Evolutionary conservation across 2,329 filamentous ascomycete species (phyloP), one percentile per base, ranked within the genome.

Genomic region (Penicillium nordicum): DNA sequence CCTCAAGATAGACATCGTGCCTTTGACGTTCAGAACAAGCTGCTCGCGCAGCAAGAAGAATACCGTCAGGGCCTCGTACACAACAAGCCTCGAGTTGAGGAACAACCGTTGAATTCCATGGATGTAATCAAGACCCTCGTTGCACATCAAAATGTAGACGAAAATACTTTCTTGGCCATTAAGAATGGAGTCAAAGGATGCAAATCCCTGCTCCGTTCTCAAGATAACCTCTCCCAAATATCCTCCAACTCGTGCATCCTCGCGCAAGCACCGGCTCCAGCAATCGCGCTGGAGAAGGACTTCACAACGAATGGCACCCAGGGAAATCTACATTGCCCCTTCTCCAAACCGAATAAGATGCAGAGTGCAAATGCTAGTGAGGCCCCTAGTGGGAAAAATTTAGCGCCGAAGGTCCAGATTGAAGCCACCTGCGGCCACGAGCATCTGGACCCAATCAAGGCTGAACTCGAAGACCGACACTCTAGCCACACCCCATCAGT

Each of bases 251-350:
- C 69, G 34, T 78, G 76, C 58, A 67, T 73, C 50, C 69, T 76
- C 47, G 72, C 72, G 43, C 69, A 69, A 49, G 69, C 71, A 69
- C 85, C 85, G 18, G 83, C 85, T 59, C 79, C 84, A 71, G 86
- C 85, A 51, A 86, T 83, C 48, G 80, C 84, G 37, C 77, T 96
- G 69, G 92, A 96, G 76, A 88, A 89, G 76, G 92, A 97, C 74
- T 97, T 96, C 67, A 97, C 92, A 18, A 88, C 92, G 34, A 81
- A 87, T 70, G 92, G 92, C 58, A 90, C 86, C 68, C 90, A 88
- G 66, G 90, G 92, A 65, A 84, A 83, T 61, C 78, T 97, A 50
- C 84, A 85, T 63, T 97, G 92, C 75, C 92, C 92, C 0, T 96
- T 96, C 73, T 87, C 84, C 32, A 78, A 77, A 57, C 74, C 79